Evolutionary conservation across 768 basidiomycete genomes (phyloP), one percentile per base, ranked within the genome.

Genomic region (Crassisporium funariophilum): DNA sequence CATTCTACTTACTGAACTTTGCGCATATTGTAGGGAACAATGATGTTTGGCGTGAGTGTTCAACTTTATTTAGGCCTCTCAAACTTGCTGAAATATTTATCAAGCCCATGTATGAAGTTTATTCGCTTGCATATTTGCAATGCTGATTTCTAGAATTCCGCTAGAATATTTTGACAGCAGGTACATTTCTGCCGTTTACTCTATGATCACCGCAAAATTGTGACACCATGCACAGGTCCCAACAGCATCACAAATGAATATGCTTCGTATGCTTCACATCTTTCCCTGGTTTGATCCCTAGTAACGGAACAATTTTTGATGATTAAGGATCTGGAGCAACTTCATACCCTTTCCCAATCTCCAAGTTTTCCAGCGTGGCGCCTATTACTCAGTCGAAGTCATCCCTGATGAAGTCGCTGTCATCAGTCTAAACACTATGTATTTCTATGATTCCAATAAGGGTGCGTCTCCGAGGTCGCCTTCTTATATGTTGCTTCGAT

Each of bases 391-490:
- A 2, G 72, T 78, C 27, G 91, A 94, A 57, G 86, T 95, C 33
- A 81, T 95, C 22, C 86, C 88, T 0, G 75, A 83, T 51, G 58
- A 80, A 46, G 56, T 94, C 29, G 90, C 88, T 9, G 88, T 85
- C 39, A 83, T 97, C 59, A 87, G 86, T 54, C 71, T 95, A 41
- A 97, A 94, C 65, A 93, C 92, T 0, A 79, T 95, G 70, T 95
- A 90, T 68, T 94, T 90, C 70, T 95, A 88, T 64, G 88, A 91
- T 62, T 83, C 87, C 11, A 94, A 94, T 66, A 88, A 89, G 72
- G 86, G 90, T 86, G 43, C 47, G 72, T 54, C 24, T 35, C 35
- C 13, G 31, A 47, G 33, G 15, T 34, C 21, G 22, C 21, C 23
- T 19, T 21, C 42, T 22, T 34, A 35, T 27, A 34, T 39, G 23